These are phyloP conservation scores for Rauvolfia tetraphylla DNA, from an alignment of 257 asterid genomes.

Conservation along the genomic window DNA sequence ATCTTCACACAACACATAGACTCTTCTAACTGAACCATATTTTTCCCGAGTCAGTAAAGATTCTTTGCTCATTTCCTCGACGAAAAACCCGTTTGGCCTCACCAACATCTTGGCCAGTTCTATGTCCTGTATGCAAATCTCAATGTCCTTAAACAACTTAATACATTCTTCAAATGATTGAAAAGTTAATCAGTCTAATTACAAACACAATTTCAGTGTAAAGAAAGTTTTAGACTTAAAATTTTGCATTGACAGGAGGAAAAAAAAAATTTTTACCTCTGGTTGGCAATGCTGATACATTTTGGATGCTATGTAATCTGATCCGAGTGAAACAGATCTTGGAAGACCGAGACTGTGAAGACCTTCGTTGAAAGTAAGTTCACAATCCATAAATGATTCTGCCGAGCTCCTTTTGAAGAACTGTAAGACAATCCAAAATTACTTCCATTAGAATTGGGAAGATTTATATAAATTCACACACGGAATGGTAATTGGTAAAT, in stretches of 20 bases:
- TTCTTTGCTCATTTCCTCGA: constrained; percentile 37
- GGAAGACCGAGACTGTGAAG: constrained; percentile 23
- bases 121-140: constrained; percentile 37
- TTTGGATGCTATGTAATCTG: constrained; percentile 35
- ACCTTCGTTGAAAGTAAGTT: constrained; percentile 24
- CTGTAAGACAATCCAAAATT: constrained; percentile 18
- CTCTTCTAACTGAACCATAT: constrained; percentile 44
- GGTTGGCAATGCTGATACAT: constrained; percentile 34
- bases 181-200: too few relatives aligned
- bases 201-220: too few relatives aligned
- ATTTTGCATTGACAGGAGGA: too few relatives aligned
- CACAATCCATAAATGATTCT: constrained; percentile 41
- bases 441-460: not conserved
- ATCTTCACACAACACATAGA: constrained; percentile 42
- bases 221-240: not conserved
- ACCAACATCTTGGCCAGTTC: constrained; percentile 52
- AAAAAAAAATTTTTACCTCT: constrained; percentile 29
- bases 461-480: not conserved
- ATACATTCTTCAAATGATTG: too few relatives aligned
- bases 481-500: not conserved
- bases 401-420: constrained; percentile 30
- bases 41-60: constrained; percentile 33
- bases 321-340: constrained; percentile 33
- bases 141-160: too few relatives aligned
- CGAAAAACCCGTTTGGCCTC: constrained; percentile 33